phyloP scores from a whole-genome alignment of 306 rosid species.

The Inga leiocalycina region DNA sequence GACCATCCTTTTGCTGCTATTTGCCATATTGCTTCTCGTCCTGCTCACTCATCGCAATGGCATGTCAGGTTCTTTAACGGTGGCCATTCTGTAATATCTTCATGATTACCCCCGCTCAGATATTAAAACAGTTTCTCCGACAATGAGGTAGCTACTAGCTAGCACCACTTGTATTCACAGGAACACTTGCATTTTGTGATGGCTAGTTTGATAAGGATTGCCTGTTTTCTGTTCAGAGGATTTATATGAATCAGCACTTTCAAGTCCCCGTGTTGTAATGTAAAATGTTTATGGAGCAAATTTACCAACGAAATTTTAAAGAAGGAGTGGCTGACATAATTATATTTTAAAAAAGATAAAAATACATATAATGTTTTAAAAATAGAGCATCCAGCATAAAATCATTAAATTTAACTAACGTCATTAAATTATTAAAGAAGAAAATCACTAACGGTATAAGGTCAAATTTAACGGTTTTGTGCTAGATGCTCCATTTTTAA shows the following conservation, averaged over 20 bases:
- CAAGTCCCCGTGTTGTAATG: not conserved
- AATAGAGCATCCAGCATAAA: no score
- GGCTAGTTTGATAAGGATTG: not conserved
- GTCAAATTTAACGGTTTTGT: no score
- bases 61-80: conserved; percentile 23
- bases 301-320: no score
- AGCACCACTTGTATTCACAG: not conserved
- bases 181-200: not conserved
- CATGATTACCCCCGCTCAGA: conserved; percentile 9
- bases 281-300: no score
- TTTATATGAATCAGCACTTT: not conserved
- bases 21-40: conserved; percentile 36
- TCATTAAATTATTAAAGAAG: no score
- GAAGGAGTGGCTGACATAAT: no score
- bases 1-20: conserved; percentile 35
- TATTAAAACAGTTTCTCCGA: not conserved
- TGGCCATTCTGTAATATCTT: conserved; percentile 20
- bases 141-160: not conserved
- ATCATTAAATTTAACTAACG: no score
- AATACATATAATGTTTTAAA: no score
- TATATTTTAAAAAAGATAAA: no score
- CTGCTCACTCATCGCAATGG: conserved; percentile 30
- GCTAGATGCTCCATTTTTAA: no score
- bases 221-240: not conserved
- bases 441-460: no score